Evolutionary conservation across 495 filamentous ascomycete species (phyloP), one percentile per base, ranked within the genome.

Genomic region (Tuber magnatum): DNA sequence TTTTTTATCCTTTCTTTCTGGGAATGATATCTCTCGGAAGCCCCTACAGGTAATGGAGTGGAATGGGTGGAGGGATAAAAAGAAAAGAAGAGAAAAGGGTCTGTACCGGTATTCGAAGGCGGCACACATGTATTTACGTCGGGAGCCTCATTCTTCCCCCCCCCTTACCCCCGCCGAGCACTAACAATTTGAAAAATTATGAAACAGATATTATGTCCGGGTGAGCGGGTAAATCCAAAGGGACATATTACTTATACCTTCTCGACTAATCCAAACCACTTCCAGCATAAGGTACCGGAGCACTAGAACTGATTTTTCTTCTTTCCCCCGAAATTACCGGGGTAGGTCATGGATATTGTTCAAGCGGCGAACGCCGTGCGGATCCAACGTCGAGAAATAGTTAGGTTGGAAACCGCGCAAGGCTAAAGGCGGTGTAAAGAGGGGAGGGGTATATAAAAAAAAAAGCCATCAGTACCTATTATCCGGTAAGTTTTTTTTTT

Each of bases 21-120:
- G 28, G 7, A 70, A 51, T 10, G 7, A 20, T n/a, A 7, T n/a
- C 20, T 22, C 22, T 24, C 20, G 46, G 22, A 24, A 51, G 24
- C 48, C 9, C 8, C 22, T 51, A n/a, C 4, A n/a, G 8, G 22
- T 22, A n/a, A 24, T n/a, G 8, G 24, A n/a, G 51, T 56, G 10
- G 24, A 28, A 56, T 28, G 9, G 75, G 72, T 43, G 51, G 40
- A 32, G 71, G 71, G 76, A 70, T 70, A 70, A 42, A 76, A 76
- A 8, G 72, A 32, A 35, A 65, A n/a, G 68, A 73, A 40, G 68
- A 40, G 39, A 46, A 46, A 46, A 46, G 16, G 43, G 43, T 16
- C 18, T 46, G 16, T 46, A 43, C 42, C 6, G 10, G 42, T 43
- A 65, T 28, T 72, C 71, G 24, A 56, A 35, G 43, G 28, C n/a